Base-by-base conservation (phyloP, 2,329 filamentous ascomycete species). In the Ustulina deusta region DNA sequence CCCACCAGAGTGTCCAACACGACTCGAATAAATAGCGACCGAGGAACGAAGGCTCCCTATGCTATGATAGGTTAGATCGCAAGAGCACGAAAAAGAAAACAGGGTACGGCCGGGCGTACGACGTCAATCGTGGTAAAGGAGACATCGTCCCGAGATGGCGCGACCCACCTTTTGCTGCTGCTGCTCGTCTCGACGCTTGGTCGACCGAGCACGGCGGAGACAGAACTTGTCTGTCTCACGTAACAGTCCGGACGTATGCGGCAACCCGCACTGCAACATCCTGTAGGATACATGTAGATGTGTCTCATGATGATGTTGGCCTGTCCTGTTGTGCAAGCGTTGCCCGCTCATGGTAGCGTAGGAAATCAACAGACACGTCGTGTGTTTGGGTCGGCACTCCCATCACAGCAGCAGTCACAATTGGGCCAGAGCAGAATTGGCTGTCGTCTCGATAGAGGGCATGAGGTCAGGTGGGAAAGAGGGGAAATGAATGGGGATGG, bases 111-210 rank as follows among this genome's bases (percentile, higher is more conserved):
- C n/a, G n/a, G n/a, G n/a, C 20, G 22, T 48, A 40, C 52, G 11
- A 56, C 13, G 54, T 52, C 22, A 32, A 52, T 42, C 15, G 20
- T 44, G 48, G 46, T 46, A 5, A 20, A 57, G 22, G 22, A 57
- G 29, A 29, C 20, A 58, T 29, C 36, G 22, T 68, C 48, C 65
- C 65, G 57, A 65, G 65, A 57, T 61, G n/a, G 51, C 58, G 54
- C 51, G 66, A 65, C 61, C 66, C 66, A 65, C 66, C 32, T 36
- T 48, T 46, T 9, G 27, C 27, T 52, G 34, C 15, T 20, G 2
- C 6, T 38, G 52, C 49, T 34, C 15, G 13, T 40, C 34, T 34
- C 20, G 44, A 20, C 20, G 57, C 59, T 54, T 9, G 22, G 32
- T 49, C 22, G 42, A 46, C 10, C 17, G 48, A 15, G 55, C 25